These are phyloP conservation scores for Cladosporium sp. DNA, from an alignment of 2,329 filamentous ascomycete genomes.

Conservation along the genomic window DNA sequence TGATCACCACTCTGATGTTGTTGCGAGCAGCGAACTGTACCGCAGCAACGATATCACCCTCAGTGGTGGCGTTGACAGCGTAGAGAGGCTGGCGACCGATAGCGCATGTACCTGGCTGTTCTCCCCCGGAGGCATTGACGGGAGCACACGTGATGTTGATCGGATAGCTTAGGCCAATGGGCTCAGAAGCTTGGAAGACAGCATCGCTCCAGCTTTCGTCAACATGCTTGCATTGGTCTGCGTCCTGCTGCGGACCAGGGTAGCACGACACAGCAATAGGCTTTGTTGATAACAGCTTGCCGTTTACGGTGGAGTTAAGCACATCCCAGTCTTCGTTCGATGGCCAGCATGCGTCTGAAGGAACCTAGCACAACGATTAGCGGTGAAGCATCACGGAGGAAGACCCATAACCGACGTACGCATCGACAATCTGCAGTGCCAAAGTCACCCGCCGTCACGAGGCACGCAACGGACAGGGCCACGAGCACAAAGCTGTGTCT, in stretches of 20 bases:
- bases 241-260: slow-evolving; percentile 30
- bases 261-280: slow-evolving; percentile 41
- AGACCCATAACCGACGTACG: neutral
- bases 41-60: slow-evolving; percentile 39
- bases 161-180: slow-evolving; percentile 34
- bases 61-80: slow-evolving; percentile 39
- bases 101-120: slow-evolving; percentile 28
- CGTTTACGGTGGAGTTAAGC: slow-evolving; percentile 38
- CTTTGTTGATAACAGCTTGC: slow-evolving; percentile 36
- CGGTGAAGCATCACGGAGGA: neutral
- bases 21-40: slow-evolving; percentile 39
- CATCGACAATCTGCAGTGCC: slow-evolving; percentile 2
- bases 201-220: slow-evolving; percentile 31
- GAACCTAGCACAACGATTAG: slow-evolving; percentile 1
- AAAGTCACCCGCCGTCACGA: neutral
- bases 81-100: slow-evolving; percentile 32
- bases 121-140: slow-evolving; percentile 27
- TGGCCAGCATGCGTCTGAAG: slow-evolving; percentile 39
- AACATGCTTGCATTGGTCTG: slow-evolving; percentile 30
- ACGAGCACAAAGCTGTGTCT: slow-evolving; percentile 1
- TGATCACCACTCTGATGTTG: slow-evolving; percentile 49
- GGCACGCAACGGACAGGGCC: neutral
- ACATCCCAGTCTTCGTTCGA: slow-evolving; percentile 31
- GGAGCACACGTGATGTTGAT: slow-evolving; percentile 32
- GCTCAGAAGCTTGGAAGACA: slow-evolving; percentile 31